Evolutionary conservation across 208 protist genomes (phyloP).

Genomic region (Blastocrithidia nonstop): DNA sequence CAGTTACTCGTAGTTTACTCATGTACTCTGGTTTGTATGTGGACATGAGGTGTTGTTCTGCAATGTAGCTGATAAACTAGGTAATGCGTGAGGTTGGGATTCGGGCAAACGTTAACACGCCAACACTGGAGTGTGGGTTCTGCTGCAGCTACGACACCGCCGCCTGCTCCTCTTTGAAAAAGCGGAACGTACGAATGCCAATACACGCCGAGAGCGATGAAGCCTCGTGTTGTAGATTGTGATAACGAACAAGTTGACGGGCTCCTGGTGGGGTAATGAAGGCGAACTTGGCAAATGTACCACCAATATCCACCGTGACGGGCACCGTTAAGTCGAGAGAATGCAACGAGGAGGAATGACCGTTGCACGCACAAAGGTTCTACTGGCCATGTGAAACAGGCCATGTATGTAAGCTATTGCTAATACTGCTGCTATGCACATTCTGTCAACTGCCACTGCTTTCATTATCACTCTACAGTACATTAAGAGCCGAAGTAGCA

Average conservation of each 20-base stretch:
- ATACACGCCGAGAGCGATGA: slow-evolving; percentile 63
- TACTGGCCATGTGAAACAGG: background rate
- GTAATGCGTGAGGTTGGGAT: slow-evolving; percentile 70
- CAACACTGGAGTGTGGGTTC: slow-evolving; percentile 21
- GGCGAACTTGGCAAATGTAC: slow-evolving; percentile 81
- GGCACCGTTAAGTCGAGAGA: slow-evolving; percentile 28
- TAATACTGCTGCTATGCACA: background rate
- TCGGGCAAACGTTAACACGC: slow-evolving; percentile 68
- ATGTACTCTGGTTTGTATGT: slow-evolving; percentile 29
- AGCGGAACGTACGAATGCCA: slow-evolving; percentile 33
- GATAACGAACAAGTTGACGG: no score
- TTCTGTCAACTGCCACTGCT: background rate
- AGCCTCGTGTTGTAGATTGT: slow-evolving; percentile 20
- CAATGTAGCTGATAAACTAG: slow-evolving; percentile 48
- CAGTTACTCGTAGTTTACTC: slow-evolving; percentile 53
- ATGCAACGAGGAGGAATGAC: background rate
- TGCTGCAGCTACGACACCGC: slow-evolving; percentile 18
- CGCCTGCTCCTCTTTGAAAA: slow-evolving; percentile 24
- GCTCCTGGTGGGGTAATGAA: slow-evolving; percentile 55
- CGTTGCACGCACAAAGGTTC: no score
- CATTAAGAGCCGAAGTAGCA: no score
- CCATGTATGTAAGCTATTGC: background rate
- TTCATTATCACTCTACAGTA: slow-evolving; percentile 1
- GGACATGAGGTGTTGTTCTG: slow-evolving; percentile 10
- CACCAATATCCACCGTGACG: slow-evolving; percentile 76